Evolutionary conservation across 805 yeast species (phyloP).

Genomic region (Saccharomyces jurei): DNA sequence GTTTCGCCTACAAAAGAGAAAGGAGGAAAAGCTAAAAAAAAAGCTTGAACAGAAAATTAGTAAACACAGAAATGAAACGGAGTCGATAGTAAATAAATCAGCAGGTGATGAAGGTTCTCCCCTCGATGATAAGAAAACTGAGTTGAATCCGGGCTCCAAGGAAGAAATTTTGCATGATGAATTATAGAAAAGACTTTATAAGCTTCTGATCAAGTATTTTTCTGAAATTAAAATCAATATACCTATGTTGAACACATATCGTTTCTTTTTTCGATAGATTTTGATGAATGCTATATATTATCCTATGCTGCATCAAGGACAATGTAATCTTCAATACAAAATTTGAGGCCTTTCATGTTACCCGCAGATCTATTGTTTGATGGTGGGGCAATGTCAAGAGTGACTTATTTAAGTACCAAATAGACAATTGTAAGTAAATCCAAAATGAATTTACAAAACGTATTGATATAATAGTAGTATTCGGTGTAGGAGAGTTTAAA

Average conservation of each 20-base stretch:
- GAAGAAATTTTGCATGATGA: neutral
- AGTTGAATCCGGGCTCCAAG: neutral
- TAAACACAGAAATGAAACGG: neutral
- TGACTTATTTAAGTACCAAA: neutral
- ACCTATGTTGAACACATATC: neutral
- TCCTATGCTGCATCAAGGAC: neutral
- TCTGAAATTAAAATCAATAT: neutral
- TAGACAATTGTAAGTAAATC: neutral
- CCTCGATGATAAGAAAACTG: neutral
- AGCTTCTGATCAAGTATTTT: neutral
- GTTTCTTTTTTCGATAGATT: neutral
- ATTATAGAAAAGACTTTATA: neutral
- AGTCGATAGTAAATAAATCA: neutral
- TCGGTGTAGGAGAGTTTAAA: neutral
- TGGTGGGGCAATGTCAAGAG: neutral
- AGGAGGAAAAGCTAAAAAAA: slow-evolving; percentile 15
- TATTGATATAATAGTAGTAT: neutral
- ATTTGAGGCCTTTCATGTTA: neutral
- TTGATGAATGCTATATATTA: neutral
- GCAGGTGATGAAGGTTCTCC: neutral
- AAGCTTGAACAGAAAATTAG: slow-evolving; percentile 6
- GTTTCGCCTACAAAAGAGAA: slow-evolving; percentile 21
- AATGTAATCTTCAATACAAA: neutral
- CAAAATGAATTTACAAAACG: neutral
- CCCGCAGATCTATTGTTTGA: neutral